phyloP scores from a whole-genome alignment of 805 yeast genomes.

The Starmerella sp. region DNA sequence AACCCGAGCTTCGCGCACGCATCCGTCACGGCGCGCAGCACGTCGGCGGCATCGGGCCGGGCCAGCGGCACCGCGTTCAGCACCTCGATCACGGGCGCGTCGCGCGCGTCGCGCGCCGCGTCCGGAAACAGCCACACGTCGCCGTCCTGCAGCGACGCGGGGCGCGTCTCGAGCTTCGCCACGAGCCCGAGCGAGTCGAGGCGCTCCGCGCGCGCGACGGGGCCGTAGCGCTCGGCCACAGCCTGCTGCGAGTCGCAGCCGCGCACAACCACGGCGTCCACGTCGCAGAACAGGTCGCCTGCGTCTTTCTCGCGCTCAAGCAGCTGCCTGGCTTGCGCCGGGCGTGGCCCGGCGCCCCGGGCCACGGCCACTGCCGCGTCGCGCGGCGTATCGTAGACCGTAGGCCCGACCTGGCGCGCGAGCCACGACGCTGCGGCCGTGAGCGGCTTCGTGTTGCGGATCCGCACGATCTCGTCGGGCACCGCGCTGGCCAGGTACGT shows the following conservation, averaged over 20 bases:
- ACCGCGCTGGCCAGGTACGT: neutral
- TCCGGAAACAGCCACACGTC: neutral
- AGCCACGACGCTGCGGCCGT: neutral
- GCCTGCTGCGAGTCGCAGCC: neutral
- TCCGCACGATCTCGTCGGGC: constrained; percentile 1
- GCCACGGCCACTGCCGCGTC: neutral
- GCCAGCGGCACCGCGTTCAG: constrained; percentile 9
- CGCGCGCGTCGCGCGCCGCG: too few relatives aligned
- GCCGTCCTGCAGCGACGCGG: neutral
- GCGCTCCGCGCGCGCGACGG: neutral
- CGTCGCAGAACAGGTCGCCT: neutral
- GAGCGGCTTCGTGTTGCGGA: constrained; percentile 1
- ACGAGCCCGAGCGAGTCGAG: neutral
- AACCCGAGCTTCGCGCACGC: constrained; percentile 5
- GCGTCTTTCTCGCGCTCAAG: neutral
- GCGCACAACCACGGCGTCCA: neutral
- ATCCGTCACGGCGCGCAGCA: neutral
- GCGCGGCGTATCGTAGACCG: neutral
- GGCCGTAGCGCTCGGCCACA: neutral
- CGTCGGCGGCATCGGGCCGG: neutral
- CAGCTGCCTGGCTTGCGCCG: neutral
- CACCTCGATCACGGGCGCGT: constrained; percentile 7
- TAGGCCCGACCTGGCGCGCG: neutral
- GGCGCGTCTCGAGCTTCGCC: neutral
- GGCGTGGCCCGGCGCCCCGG: neutral